Evolutionary conservation across 306 rosid genomes (phyloP).

Genomic region (Albizia julibrissin): DNA sequence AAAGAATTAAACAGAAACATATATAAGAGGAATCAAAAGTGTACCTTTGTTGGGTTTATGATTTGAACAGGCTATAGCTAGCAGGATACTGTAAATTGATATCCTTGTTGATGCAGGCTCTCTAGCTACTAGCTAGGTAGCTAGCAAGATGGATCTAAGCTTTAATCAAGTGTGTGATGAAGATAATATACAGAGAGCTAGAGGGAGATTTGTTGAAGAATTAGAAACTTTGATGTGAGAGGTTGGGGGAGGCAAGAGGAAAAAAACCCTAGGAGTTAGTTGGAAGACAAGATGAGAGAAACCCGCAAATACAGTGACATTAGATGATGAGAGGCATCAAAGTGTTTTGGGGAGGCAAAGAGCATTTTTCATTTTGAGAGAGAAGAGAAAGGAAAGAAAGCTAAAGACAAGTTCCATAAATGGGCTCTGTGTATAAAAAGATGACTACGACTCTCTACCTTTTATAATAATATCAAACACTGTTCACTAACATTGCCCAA

Average conservation of each 20-base stretch:
- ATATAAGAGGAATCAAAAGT: not conserved
- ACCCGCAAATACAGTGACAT: conserved; percentile 53
- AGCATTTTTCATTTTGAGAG: conserved; percentile 35
- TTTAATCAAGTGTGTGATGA: not conserved
- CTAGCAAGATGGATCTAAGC: not conserved
- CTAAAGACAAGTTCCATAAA: conserved; percentile 37
- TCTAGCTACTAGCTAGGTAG: not conserved
- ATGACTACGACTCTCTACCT: conserved; percentile 44
- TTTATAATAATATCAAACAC: conserved; percentile 42
- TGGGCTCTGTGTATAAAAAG: conserved; percentile 36
- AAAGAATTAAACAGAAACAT: not conserved
- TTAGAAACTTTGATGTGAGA: conserved; percentile 37
- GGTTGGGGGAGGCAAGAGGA: conserved; percentile 10
- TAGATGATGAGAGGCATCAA: conserved; percentile 39
- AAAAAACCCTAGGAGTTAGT: conserved; percentile 71
- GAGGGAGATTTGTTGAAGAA: not conserved
- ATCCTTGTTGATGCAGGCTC: conserved; percentile 10
- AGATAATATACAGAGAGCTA: not conserved
- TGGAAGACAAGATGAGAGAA: conserved; percentile 48
- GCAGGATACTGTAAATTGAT: conserved; percentile 1
- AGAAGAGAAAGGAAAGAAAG: conserved; percentile 26
- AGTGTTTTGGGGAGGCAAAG: conserved; percentile 57
- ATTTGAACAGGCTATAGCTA: not conserved
- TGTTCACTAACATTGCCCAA: conserved; percentile 18
- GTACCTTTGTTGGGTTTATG: conserved; percentile 2